phyloP scores from a whole-genome alignment of 2,329 filamentous ascomycete species.

The Fusarium floridanum region DNA sequence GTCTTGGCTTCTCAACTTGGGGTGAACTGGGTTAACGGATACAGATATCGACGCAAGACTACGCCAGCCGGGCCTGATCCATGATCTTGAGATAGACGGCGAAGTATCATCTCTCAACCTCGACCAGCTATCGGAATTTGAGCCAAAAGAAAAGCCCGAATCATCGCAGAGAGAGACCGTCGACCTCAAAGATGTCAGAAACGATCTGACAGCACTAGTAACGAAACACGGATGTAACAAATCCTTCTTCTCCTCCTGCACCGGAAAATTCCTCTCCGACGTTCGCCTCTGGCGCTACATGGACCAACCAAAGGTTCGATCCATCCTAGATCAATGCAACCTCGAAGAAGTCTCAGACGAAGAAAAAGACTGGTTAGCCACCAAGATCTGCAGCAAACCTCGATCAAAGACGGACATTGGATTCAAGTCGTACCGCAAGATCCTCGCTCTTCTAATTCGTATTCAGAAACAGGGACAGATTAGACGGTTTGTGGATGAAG shows the following conservation, averaged over 20 bases:
- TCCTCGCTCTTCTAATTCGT: not conserved
- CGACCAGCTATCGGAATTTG: not conserved
- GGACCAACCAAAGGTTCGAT: not conserved
- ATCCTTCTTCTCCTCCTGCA: conserved; percentile 2
- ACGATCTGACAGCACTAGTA: not conserved
- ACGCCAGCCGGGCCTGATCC: not conserved
- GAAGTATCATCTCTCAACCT: not conserved
- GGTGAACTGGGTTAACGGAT: not conserved
- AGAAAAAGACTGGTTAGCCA: not conserved
- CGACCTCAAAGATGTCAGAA: not conserved
- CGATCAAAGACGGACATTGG: not conserved
- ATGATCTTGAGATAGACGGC: not conserved
- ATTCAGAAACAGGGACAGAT: not conserved
- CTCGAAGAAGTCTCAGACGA: not conserved
- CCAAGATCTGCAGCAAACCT: not conserved
- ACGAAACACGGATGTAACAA: not conserved
- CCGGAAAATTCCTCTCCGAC: conserved; percentile 8
- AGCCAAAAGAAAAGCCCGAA: not conserved
- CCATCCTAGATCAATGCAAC: not conserved
- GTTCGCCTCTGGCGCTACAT: conserved; percentile 3
- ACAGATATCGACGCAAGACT: not conserved
- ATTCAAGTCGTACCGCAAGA: not conserved
- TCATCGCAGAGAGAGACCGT: not conserved
- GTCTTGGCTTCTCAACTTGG: not conserved
- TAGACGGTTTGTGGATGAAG: not conserved